phyloP scores from a whole-genome alignment of 1,284 basidiomycete species.

The Tilletia walkeri region DNA sequence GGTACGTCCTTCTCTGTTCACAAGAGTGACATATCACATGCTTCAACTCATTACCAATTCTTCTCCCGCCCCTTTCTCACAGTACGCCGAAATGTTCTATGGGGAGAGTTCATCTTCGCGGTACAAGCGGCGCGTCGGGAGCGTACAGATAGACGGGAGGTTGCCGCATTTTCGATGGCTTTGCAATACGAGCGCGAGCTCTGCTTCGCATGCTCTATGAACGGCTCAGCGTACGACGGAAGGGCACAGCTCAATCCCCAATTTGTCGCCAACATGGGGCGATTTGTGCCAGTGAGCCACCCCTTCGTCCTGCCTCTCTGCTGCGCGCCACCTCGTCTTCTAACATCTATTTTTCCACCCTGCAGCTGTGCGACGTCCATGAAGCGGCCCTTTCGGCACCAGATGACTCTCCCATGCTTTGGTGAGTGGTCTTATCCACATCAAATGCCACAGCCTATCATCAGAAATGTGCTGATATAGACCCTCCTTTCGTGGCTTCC shows the following conservation, averaged over 20 bases:
- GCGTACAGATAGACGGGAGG: not conserved
- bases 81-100: not conserved
- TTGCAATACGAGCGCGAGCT: not conserved
- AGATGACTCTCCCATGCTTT: not conserved
- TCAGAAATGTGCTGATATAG: too few relatives aligned
- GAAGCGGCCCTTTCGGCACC: not conserved
- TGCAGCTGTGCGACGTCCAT: conserved; percentile 7
- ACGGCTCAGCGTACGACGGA: not conserved
- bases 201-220: conserved; percentile 3
- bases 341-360: not conserved
- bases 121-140: not conserved
- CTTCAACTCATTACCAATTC: not conserved
- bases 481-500: not conserved
- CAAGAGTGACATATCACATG: not conserved
- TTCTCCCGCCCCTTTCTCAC: not conserved
- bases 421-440: not conserved
- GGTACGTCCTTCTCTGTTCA: not conserved
- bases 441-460: not conserved
- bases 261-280: not conserved
- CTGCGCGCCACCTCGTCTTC: not conserved
- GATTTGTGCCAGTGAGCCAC: not conserved
- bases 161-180: not conserved
- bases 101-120: not conserved
- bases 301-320: not conserved
- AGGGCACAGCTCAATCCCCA: not conserved